phyloP scores from a whole-genome alignment of 805 yeast species.

The Wickerhamiella qilinensis region DNA sequence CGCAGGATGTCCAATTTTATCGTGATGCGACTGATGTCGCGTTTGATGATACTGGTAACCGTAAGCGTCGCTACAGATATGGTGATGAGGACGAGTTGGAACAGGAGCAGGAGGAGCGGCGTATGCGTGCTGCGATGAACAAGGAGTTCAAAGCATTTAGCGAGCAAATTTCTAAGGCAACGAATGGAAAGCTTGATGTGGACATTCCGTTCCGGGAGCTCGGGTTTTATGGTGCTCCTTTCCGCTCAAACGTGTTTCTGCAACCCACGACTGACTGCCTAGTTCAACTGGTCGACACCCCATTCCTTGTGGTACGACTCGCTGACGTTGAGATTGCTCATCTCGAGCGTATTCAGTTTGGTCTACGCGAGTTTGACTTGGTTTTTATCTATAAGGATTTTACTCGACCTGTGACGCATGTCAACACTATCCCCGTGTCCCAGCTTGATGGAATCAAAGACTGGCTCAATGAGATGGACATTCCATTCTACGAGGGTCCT shows the following conservation, averaged over 20 bases:
- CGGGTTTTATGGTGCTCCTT: slow-evolving; percentile 96
- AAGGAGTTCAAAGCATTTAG: slow-evolving; percentile 82
- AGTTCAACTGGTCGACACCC: slow-evolving; percentile 86
- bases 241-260: slow-evolving; percentile 81
- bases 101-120: slow-evolving; percentile 95
- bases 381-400: slow-evolving; percentile 95
- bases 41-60: slow-evolving; percentile 92
- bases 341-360: slow-evolving; percentile 93
- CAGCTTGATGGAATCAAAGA: slow-evolving; percentile 81
- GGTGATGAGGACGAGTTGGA: slow-evolving; percentile 98
- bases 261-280: slow-evolving; percentile 96
- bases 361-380: slow-evolving; percentile 86
- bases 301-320: slow-evolving; percentile 79
- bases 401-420: slow-evolving; percentile 70
- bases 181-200: slow-evolving; percentile 68
- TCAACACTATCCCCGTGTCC: slow-evolving; percentile 90
- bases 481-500: slow-evolving; percentile 87
- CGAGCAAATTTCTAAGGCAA: slow-evolving; percentile 78
- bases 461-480: slow-evolving; percentile 96
- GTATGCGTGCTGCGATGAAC: slow-evolving; percentile 77
- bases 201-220: slow-evolving; percentile 92
- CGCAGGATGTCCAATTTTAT: slow-evolving; percentile 89
- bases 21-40: slow-evolving; percentile 93
- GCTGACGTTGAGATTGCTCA: slow-evolving; percentile 90
- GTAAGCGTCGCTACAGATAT: slow-evolving; percentile 69